Evolutionary conservation across 352 stramenopile genomes (phyloP).

Genomic region (Achlya hypogyna): DNA sequence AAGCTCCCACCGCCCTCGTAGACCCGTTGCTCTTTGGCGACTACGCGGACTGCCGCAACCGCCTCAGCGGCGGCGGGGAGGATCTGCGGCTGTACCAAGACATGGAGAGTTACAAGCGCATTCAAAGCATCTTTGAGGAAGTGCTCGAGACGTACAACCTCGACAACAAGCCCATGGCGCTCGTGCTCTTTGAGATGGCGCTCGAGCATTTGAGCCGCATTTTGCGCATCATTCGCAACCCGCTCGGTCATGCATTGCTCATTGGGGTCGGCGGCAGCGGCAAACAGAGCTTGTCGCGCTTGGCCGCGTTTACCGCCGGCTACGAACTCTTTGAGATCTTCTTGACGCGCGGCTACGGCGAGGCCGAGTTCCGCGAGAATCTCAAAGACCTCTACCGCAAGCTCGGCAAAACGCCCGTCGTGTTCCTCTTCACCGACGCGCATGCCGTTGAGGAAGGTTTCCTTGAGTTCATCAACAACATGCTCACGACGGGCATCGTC

Average conservation of each 20-base stretch:
- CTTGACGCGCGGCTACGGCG: slow-evolving; percentile 88
- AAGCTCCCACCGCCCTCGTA: slow-evolving; percentile 56
- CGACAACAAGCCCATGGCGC: slow-evolving; percentile 91
- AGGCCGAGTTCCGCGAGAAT: slow-evolving; percentile 90
- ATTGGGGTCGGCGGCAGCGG: slow-evolving; percentile 91
- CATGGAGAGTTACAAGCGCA: slow-evolving; percentile 86
- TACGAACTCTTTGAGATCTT: slow-evolving; percentile 94
- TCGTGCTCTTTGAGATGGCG: slow-evolving; percentile 95
- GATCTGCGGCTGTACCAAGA: slow-evolving; percentile 91
- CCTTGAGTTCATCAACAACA: slow-evolving; percentile 96
- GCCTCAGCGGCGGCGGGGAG: slow-evolving; percentile 56
- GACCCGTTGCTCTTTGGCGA: slow-evolving; percentile 90
- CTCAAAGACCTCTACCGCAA: slow-evolving; percentile 90
- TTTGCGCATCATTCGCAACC: slow-evolving; percentile 88
- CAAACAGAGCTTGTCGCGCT: slow-evolving; percentile 89
- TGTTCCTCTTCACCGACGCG: slow-evolving; percentile 95
- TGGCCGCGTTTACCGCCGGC: slow-evolving; percentile 88
- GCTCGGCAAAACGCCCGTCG: slow-evolving; percentile 77
- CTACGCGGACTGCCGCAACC: slow-evolving; percentile 79
- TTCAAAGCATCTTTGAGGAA: slow-evolving; percentile 88
- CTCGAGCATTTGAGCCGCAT: slow-evolving; percentile 90
- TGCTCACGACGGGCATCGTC: slow-evolving; percentile 92
- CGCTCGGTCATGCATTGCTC: slow-evolving; percentile 86
- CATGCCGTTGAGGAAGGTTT: slow-evolving; percentile 95
- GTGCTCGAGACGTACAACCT: slow-evolving; percentile 92